phyloP scores from a whole-genome alignment of 371 early-diverging fungal species.

The Circinella minor region DNA sequence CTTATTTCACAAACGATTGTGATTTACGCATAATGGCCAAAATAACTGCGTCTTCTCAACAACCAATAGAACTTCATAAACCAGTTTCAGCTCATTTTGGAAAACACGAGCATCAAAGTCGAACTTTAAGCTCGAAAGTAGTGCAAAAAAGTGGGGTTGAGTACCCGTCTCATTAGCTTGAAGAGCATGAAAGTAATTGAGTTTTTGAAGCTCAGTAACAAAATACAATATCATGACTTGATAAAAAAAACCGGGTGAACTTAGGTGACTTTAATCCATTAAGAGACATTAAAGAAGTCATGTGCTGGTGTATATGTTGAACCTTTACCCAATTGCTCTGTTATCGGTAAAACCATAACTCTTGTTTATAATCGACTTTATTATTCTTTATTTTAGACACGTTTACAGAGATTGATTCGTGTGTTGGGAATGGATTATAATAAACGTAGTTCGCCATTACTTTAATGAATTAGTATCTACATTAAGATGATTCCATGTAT shows the following conservation, averaged over 20 bases:
- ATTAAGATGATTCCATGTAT: constrained; percentile 44
- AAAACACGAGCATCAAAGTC: too few species aligned
- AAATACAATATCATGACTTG: constrained; percentile 69
- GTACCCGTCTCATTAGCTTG: too few species aligned
- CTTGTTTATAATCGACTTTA: constrained; percentile 68
- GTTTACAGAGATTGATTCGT: constrained; percentile 70
- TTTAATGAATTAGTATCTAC: constrained; percentile 2
- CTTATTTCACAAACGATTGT: too few species aligned
- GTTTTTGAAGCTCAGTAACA: constrained; percentile 79
- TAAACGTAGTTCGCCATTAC: constrained; percentile 43
- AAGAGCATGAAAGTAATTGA: constrained; percentile 67
- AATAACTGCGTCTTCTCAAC: too few species aligned
- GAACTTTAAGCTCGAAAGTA: too few species aligned
- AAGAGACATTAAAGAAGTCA: constrained; percentile 52
- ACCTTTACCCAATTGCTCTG: constrained; percentile 62
- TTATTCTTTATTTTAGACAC: constrained; percentile 70
- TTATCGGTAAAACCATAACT: constrained; percentile 54
- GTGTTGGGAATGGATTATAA: constrained; percentile 66
- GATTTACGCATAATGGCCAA: too few species aligned
- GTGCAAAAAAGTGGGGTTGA: too few species aligned
- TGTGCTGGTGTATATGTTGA: constrained; percentile 53
- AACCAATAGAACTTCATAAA: too few species aligned
- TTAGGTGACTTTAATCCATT: constrained; percentile 76
- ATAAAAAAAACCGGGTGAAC: constrained; percentile 54
- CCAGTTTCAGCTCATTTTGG: too few species aligned